Evolutionary conservation across 1,284 basidiomycete species (phyloP), one percentile per base, ranked within the genome.

Genomic region (Leucoagaricus sp.): DNA sequence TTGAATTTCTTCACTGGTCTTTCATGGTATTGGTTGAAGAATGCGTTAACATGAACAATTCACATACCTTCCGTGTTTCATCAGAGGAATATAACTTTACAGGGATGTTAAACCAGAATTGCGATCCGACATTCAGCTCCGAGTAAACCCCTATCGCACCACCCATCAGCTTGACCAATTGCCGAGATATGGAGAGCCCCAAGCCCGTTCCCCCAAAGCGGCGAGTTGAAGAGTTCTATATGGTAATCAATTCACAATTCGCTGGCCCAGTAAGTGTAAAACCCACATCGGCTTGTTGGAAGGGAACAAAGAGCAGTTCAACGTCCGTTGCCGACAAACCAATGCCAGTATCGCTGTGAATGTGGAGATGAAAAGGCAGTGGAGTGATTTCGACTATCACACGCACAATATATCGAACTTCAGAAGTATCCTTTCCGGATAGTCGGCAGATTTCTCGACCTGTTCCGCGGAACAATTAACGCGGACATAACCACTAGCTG

Each of bases 161-260:
- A 21, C 83, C 82, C 82, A 89, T 86, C n/a, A 89, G 75, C 62
- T 85, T 85, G 31, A 88, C 86, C 17, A 90, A 72, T 61, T 87
- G 84, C 7, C 84, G 79, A 9, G 86, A 89, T 59, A 90, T 90
- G 6, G 85, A 87, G 15, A 89, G 69, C 19, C 87, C 87, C 12
- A 89, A 67, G n/a, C 85, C 85, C 15, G 86, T 87, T 4, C 86
- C 86, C 52, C 87, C 86, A 64, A 87, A 89, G 4, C 83, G 79
- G 23, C 86, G 79, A 15, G 87, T 88, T 1, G 86, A 86, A 0
- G 86, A 88, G 62, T 85, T 87, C 72, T 76, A 50, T 12, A 23
- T 17, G 48, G 15, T 4, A 25, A 23, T 36, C 12, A 41, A 15
- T 31, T 23, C 25, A 25, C 38, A 15, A 2, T 12, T 12, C 10